Evolutionary conservation across 164 flowering plant species (phyloP), one percentile per base, ranked within the genome.

Genomic region (Magnolia sinica): DNA sequence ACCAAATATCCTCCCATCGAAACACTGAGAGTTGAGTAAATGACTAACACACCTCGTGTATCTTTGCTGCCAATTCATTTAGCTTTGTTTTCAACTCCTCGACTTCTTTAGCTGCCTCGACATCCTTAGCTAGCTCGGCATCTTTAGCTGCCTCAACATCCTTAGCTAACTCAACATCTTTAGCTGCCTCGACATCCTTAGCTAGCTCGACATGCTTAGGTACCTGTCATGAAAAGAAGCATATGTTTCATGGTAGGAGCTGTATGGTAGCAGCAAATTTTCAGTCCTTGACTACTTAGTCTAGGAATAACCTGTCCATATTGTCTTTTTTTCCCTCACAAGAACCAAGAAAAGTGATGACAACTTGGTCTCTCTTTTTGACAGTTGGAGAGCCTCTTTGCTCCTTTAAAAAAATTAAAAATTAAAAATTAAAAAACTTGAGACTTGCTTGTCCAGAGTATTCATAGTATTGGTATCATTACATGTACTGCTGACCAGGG

Each of bases 51-150:
- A 93, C 91, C 93, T 88, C 85, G n/a, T 67, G 61, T 61, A 93
- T 85, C 82, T 91, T 87, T 72, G 86, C 81, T 77, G 87, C 90
- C 82, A 91, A 79, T 14, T 79, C 82, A 78, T 29, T 76, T 14
- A 90, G 50, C 79, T 88, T 91, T 61, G 79, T 79, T 74, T 85
- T 91, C 85, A 89, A 84, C 76, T 85, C 87, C 79, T 85, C 88
- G 52, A 86, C 73, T 49, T 85, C 91, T 75, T 76, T 74, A 58
- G 75, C 81, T 45, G 83, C 72, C 68, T 77, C 61, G 2, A 55
- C 18, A 16, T 55, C 61, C 61, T 13, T 10, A 11, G 61, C 16
- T 55, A 55, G 6, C 19, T 31, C 71, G 16, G 18, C 29, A 68
- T 68, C 71, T 45, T 68, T 68, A 27, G 55, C 58, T n/a, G 23